These are phyloP conservation scores for Exsudoporus frostii DNA, from an alignment of 768 basidiomycete species.

Conservation along the genomic window DNA sequence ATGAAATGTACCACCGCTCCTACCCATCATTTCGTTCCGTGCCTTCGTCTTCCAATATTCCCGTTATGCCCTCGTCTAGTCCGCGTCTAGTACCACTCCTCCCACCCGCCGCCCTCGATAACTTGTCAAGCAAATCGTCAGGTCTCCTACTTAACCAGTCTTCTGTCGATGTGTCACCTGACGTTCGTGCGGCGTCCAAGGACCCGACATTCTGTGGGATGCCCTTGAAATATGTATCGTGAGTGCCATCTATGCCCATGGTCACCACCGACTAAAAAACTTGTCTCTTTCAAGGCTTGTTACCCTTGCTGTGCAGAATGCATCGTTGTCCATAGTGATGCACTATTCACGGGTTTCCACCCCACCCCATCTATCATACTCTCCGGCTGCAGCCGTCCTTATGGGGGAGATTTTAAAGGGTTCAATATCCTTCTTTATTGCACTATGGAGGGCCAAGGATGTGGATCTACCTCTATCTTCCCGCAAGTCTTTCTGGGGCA, in stretches of 20 bases:
- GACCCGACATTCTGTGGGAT: slow-evolving; percentile 62
- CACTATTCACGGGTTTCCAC: slow-evolving; percentile 95
- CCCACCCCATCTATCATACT: slow-evolving; percentile 76
- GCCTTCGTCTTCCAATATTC: slow-evolving; percentile 38
- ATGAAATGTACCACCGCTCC: slow-evolving; percentile 63
- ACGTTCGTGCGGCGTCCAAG: slow-evolving; percentile 21
- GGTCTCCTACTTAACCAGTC: slow-evolving; percentile 35
- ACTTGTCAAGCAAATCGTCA: slow-evolving; percentile 39
- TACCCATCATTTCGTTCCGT: slow-evolving; percentile 54
- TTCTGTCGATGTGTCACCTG: slow-evolving; percentile 33
- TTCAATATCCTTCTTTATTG: slow-evolving; percentile 85
- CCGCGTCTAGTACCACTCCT: slow-evolving; percentile 52
- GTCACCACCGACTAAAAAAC: slow-evolving; percentile 2
- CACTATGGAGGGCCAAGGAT: slow-evolving; percentile 53
- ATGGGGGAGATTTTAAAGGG: slow-evolving; percentile 95
- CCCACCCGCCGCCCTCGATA: slow-evolving; percentile 44
- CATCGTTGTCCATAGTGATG: slow-evolving; percentile 94
- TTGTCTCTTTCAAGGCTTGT: slow-evolving; percentile 50
- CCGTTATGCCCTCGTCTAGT: slow-evolving; percentile 19
- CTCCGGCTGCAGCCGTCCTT: slow-evolving; percentile 90
- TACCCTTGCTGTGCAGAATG: slow-evolving; percentile 92
- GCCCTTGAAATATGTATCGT: slow-evolving; percentile 82
- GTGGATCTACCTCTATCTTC: slow-evolving; percentile 39
- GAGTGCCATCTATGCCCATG: slow-evolving; percentile 30
- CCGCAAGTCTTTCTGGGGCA: slow-evolving; percentile 38